Evolutionary conservation across 768 basidiomycete species (phyloP), one percentile per base, ranked within the genome.

Genomic region (Wakefieldia striispora): DNA sequence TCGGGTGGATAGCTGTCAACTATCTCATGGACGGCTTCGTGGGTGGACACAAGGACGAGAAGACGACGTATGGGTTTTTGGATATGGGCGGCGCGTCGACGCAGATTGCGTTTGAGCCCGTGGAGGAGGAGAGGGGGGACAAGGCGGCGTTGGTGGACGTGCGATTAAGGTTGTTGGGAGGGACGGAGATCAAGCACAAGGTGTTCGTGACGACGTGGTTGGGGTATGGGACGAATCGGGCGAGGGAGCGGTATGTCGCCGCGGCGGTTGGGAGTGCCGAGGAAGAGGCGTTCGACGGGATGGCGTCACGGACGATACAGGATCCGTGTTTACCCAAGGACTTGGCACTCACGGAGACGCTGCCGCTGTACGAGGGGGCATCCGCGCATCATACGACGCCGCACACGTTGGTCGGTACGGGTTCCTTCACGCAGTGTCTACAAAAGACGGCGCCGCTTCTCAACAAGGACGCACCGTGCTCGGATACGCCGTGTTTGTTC

Each of bases 61-160:
- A 76, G 42, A 91, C 91, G 17, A 97, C 95, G 4, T 98, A 92
- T 62, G 97, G 97, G 6, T 99, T 99, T 68, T 75, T 99, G 56
- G 97, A 99, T 66, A 99, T 98, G 97, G 97, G 97, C 45, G 95
- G 97, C 21, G 97, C 97, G 16, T 97, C 95, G 13, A 98, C 95
- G 8, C 97, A 99, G 69, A 95, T 99, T 54, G 97, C 97, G 11
- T 99, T 98, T 62, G 94, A 97, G 62, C 97, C 97, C 0, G 79
- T 79, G 37, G 66, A 72, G 6, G 55, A 36, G n/a, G 84, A 83
- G 50, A 70, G 72, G 37, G 68, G 74, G 52, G 76, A 79, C 47
- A 67, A 79, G 31, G 80, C 82, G 45, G 50, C 56, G 29, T 75
- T 98, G 16, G 80, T 88, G 31, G 83, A 88, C 55, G 93, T 99